Conservation (phyloP, 2,329 filamentous ascomycete species). For the Fusarium pseudoanthophilum region DNA sequence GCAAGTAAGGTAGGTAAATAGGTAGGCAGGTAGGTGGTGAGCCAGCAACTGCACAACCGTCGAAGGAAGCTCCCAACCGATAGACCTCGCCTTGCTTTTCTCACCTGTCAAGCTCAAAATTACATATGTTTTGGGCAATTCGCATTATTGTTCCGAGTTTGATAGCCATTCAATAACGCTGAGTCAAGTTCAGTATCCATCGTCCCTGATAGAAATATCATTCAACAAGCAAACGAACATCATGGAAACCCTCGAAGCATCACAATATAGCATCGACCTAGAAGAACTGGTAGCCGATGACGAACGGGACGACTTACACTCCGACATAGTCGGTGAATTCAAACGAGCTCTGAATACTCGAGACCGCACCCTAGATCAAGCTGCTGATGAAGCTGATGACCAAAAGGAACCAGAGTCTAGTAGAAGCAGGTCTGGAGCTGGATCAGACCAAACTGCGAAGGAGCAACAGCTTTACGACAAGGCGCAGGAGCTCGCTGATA, state of each 20-base stretch:
- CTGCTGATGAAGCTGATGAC: no score
- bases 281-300: neutral
- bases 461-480: no score
- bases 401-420: no score
- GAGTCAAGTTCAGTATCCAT: neutral
- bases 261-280: neutral
- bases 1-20: neutral
- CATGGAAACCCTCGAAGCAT: neutral
- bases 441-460: no score
- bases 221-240: neutral
- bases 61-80: neutral
- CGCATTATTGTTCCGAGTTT: neutral
- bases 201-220: neutral
- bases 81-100: neutral
- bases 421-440: no score
- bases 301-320: neutral
- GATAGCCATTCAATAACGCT: neutral
- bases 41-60: neutral
- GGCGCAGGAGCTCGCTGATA: neutral
- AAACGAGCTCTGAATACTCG: neutral
- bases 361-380: neutral
- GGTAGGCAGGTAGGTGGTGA: neutral
- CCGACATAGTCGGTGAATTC: neutral
- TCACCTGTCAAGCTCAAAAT: neutral
- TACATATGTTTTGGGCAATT: neutral